Evolutionary conservation across 306 rosid species (phyloP).

Genomic region (Delonix regia): DNA sequence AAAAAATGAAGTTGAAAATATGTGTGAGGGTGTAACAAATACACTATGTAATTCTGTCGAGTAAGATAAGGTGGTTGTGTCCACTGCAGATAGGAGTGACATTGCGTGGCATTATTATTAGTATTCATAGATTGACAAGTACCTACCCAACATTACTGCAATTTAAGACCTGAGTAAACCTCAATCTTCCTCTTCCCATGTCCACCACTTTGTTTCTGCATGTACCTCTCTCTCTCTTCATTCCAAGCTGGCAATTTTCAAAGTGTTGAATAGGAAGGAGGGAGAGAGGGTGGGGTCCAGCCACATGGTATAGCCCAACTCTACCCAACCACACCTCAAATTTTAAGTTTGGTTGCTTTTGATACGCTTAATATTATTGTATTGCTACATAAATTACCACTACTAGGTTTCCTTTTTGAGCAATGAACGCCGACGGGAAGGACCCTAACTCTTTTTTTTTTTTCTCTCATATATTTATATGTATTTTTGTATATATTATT

Average conservation of each 20-base stretch:
- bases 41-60: neutral
- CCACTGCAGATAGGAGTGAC: neutral
- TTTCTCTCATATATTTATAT: no score
- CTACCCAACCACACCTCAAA: neutral
- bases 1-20: no score
- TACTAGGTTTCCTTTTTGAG: neutral
- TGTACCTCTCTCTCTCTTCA: no score
- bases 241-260: neutral
- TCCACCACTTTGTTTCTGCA: no score
- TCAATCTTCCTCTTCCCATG: neutral
- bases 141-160: neutral
- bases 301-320: neutral
- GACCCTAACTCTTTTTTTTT: no score
- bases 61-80: neutral
- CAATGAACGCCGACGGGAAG: no score
- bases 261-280: neutral
- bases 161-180: neutral
- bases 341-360: neutral
- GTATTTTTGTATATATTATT: no score
- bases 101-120: no score
- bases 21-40: neutral
- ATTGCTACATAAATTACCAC: neutral
- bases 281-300: neutral
- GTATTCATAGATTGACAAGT: neutral
- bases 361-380: neutral